phyloP scores from a whole-genome alignment of 2,329 filamentous ascomycete species.

The Colletotrichum zoysiae region DNA sequence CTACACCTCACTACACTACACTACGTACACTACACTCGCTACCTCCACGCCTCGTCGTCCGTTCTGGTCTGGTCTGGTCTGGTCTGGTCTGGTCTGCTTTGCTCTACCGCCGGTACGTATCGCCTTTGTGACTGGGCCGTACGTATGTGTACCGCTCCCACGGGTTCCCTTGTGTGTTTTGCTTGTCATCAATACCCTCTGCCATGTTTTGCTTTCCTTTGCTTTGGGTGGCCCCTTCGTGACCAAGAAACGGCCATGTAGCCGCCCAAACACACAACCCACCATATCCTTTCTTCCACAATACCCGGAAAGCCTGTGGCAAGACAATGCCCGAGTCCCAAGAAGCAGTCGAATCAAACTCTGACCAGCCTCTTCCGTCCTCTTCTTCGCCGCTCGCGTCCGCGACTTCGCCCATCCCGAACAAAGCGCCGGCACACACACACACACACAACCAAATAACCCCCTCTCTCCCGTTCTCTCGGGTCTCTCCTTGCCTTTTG shows the following conservation, averaged over 20 bases:
- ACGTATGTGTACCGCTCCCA: not conserved
- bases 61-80: not conserved
- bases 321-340: constrained; percentile 17
- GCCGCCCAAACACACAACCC: constrained; percentile 14
- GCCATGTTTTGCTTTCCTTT: not conserved
- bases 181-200: constrained; percentile 23
- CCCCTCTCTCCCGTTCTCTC: constrained; percentile 31
- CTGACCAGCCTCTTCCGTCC: constrained; percentile 11
- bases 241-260: constrained; percentile 9
- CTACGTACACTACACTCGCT: not conserved
- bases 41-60: not conserved
- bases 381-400: constrained; percentile 28
- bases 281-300: constrained; percentile 28
- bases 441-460: constrained; percentile 30
- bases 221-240: not conserved
- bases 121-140: not conserved
- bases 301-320: constrained; percentile 23
- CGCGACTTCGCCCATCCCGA: constrained; percentile 5
- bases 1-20: no score
- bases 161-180: constrained; percentile 4
- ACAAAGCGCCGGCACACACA: not conserved
- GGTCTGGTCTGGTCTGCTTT: no score
- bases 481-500: constrained; percentile 29
- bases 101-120: constrained; percentile 28
- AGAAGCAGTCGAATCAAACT: constrained; percentile 20